Evolutionary conservation across 257 asterid species (phyloP).

Genomic region (Cordia subcordata): DNA sequence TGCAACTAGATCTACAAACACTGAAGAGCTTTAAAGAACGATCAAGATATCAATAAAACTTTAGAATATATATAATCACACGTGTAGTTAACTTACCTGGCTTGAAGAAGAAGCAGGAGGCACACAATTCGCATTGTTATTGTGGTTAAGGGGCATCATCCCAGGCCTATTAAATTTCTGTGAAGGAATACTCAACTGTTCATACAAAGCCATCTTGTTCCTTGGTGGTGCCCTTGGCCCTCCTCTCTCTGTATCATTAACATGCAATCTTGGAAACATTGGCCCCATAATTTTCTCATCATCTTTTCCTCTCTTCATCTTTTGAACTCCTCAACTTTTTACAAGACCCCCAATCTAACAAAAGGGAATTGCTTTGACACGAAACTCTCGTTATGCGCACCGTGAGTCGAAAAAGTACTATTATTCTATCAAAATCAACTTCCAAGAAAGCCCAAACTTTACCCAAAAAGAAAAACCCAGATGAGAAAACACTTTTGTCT

Average conservation of each 20-base stretch:
- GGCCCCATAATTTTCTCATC: slow-evolving; percentile 76
- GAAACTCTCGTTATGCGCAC: no score
- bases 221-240: slow-evolving; percentile 99
- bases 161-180: slow-evolving; percentile 41
- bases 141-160: slow-evolving; percentile 21
- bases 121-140: slow-evolving; percentile 24
- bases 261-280: slow-evolving; percentile 94
- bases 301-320: slow-evolving; percentile 71
- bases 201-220: slow-evolving; percentile 96
- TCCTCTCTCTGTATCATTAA: slow-evolving; percentile 84
- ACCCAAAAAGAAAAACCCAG: slow-evolving; percentile 14
- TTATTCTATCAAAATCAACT: no score
- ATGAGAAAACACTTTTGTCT: no score
- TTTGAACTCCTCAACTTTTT: slow-evolving; percentile 8
- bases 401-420: no score
- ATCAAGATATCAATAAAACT: not conserved
- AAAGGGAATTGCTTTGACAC: no score
- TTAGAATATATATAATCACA: no score
- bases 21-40: not conserved
- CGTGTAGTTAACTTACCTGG: slow-evolving; percentile 59
- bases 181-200: slow-evolving; percentile 89
- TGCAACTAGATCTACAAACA: not conserved
- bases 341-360: slow-evolving; percentile 7
- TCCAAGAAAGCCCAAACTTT: slow-evolving; percentile 7
- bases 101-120: slow-evolving; percentile 35